Evolutionary conservation across 2,329 filamentous ascomycete genomes (phyloP).

Genomic region (Dothideomycetes sp.): DNA sequence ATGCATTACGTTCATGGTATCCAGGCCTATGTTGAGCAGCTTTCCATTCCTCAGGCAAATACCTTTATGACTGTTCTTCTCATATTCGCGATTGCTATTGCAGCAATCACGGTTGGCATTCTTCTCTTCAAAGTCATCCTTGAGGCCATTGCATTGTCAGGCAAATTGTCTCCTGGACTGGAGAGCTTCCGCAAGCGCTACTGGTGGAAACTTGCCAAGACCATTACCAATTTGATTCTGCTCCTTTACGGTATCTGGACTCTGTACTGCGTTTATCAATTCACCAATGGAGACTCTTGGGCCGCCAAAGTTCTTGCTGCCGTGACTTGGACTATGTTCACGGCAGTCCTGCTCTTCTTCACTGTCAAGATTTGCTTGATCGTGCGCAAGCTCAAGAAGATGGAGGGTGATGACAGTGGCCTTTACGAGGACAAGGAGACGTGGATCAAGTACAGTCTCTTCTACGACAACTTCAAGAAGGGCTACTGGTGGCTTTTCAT

Average conservation of each 20-base stretch:
- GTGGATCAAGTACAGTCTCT: constrained; percentile 93
- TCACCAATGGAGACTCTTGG: constrained; percentile 89
- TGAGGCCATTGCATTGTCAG: too few relatives aligned
- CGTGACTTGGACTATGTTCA: constrained; percentile 72
- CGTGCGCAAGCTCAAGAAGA: constrained; percentile 61
- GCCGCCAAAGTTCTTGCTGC: constrained; percentile 75
- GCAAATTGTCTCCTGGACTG: constrained; percentile 69
- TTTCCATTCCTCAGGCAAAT: constrained; percentile 77
- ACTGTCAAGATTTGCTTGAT: constrained; percentile 70
- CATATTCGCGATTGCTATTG: constrained; percentile 78
- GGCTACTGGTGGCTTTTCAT: constrained; percentile 97
- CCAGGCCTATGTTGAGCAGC: constrained; percentile 69
- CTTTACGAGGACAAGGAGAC: constrained; percentile 83
- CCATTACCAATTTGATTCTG: constrained; percentile 81
- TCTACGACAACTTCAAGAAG: constrained; percentile 93
- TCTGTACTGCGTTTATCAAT: constrained; percentile 91
- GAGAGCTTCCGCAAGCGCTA: constrained; percentile 87
- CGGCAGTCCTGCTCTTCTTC: constrained; percentile 70
- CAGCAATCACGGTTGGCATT: constrained; percentile 72
- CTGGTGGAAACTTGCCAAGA: constrained; percentile 83
- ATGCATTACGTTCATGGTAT: constrained; percentile 60
- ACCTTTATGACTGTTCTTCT: constrained; percentile 94
- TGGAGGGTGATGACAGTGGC: constrained; percentile 59
- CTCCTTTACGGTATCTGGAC: constrained; percentile 92
- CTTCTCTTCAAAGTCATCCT: constrained; percentile 81